Conservation (phyloP, 805 yeast species). For the Metschnikowia bowlesiae region DNA sequence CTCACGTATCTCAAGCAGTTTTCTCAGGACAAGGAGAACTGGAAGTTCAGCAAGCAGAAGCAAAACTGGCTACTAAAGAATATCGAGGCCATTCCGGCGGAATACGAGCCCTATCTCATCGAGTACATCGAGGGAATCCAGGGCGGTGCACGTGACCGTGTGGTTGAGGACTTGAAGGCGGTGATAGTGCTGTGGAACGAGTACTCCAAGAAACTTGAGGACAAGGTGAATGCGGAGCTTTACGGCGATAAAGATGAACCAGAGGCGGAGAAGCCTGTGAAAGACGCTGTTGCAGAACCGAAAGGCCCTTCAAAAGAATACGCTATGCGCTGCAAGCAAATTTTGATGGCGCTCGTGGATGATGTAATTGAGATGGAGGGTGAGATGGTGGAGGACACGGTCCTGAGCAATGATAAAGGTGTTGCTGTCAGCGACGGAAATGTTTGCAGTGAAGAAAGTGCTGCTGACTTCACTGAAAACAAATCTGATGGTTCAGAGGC, state of each 20-base stretch:
- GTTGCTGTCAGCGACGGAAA: too few species aligned
- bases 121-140: slow-evolving; percentile 57
- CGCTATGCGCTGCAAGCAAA: slow-evolving; percentile 37
- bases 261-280: slow-evolving; percentile 9
- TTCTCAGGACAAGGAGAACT: slow-evolving; percentile 49
- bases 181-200: slow-evolving; percentile 56
- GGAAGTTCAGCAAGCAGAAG: slow-evolving; percentile 86
- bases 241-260: slow-evolving; percentile 23
- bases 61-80: slow-evolving; percentile 81
- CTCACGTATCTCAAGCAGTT: slow-evolving; percentile 59
- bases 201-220: slow-evolving; percentile 39
- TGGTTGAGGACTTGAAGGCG: slow-evolving; percentile 44
- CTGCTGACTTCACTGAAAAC: not conserved
- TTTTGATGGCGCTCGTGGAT: slow-evolving; percentile 33
- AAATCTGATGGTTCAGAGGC: slow-evolving; percentile 1
- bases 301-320: slow-evolving; percentile 29
- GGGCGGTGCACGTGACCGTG: slow-evolving; percentile 64
- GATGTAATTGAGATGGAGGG: slow-evolving; percentile 34
- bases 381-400: not conserved
- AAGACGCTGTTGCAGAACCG: slow-evolving; percentile 7
- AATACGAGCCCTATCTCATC: slow-evolving; percentile 48
- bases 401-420: too few species aligned
- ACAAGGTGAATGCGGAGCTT: slow-evolving; percentile 34
- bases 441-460: not conserved
- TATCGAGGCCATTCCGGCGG: slow-evolving; percentile 46